phyloP scores from a whole-genome alignment of 345 rosid genomes.

The Odontarrhena argentea region DNA sequence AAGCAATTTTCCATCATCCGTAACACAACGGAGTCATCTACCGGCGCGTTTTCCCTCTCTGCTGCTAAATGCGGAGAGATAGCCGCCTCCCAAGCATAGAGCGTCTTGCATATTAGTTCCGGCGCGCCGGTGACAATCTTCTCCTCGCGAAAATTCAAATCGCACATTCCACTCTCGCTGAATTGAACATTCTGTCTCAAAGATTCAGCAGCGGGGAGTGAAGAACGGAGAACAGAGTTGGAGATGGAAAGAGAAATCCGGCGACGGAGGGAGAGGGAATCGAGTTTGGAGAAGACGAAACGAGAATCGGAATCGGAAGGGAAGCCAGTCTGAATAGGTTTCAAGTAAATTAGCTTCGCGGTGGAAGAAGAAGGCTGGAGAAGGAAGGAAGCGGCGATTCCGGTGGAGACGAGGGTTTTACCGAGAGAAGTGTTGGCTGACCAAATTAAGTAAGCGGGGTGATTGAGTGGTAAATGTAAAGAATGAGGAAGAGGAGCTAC shows the following conservation, averaged over 20 bases:
- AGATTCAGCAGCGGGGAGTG: conserved; percentile 54
- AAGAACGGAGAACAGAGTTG: conserved; percentile 61
- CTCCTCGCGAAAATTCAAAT: conserved; percentile 55
- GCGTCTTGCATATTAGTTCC: conserved; percentile 65
- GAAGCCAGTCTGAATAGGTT: conserved; percentile 91
- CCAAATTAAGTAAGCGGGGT: conserved; percentile 77
- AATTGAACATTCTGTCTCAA: conserved; percentile 16
- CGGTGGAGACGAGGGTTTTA: conserved; percentile 92
- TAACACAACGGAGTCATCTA: conserved; percentile 55
- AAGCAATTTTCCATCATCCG: conserved; percentile 51
- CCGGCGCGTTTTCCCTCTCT: conserved; percentile 60
- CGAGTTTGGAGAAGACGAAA: conserved; percentile 69
- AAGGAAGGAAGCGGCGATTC: conserved; percentile 86
- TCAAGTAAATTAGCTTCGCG: conserved; percentile 65
- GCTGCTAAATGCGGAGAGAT: conserved; percentile 91
- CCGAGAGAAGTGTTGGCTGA: conserved; percentile 91
- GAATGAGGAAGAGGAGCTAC: conserved; percentile 7
- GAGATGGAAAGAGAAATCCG: conserved; percentile 53
- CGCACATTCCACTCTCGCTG: conserved; percentile 46
- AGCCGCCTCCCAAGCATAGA: conserved; percentile 85
- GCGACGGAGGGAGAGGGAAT: conserved; percentile 59
- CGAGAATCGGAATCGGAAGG: conserved; percentile 90
- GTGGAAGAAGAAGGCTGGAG: conserved; percentile 47
- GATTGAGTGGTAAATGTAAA: conserved; percentile 55
- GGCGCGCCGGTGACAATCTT: conserved; percentile 40